Conservation (phyloP, 305 asterid species). For the Solanum aculeatissimum region DNA sequence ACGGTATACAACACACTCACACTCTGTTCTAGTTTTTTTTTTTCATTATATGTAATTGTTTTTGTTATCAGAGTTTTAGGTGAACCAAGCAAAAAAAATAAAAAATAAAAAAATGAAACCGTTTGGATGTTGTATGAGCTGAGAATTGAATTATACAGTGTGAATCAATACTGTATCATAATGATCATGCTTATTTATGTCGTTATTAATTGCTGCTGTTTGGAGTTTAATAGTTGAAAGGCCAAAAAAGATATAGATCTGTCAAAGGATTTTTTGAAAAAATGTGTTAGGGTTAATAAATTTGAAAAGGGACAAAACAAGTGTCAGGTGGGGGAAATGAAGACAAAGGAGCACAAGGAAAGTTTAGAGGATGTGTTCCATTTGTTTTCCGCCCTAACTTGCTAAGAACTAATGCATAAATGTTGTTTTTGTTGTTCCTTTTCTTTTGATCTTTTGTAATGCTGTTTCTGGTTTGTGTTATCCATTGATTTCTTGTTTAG, state of each 20-base stretch:
- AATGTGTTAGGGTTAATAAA: background rate
- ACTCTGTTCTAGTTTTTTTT: background rate
- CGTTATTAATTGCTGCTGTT: background rate
- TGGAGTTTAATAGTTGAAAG: background rate
- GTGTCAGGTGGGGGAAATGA: background rate
- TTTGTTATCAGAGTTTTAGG: background rate
- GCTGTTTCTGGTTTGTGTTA: background rate
- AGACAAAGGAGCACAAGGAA: background rate
- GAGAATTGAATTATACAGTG: background rate
- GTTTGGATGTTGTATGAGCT: background rate
- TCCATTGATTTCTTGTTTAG: background rate
- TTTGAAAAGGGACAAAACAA: background rate
- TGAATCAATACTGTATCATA: background rate
- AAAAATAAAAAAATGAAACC: background rate
- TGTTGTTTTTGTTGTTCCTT: background rate
- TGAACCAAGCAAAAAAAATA: background rate
- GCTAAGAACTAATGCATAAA: background rate
- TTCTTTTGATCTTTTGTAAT: background rate
- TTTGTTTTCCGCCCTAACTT: background rate
- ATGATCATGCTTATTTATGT: background rate
- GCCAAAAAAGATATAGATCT: background rate
- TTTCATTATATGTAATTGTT: background rate
- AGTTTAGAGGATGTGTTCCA: background rate
- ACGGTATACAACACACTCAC: slow-evolving; percentile 1
- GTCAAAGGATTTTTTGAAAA: background rate